Conservation (phyloP, 257 asterid species). For the Scutellaria barbata region DNA sequence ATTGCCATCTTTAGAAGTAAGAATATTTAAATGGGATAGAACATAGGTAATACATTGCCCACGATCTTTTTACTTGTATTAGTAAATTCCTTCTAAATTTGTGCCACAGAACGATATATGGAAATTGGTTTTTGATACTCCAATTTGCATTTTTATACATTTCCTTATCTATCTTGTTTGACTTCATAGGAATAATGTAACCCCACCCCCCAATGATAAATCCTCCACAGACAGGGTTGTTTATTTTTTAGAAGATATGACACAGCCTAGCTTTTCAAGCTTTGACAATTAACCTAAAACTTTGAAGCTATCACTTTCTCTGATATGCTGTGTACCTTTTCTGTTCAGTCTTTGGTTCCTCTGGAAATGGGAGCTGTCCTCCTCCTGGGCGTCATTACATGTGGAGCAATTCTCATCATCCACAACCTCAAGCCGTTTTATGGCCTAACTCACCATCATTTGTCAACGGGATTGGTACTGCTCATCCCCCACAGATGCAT, state of each 20-base stretch:
- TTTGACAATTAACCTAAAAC: neutral
- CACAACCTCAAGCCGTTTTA: slow-evolving; percentile 68
- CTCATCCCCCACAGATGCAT: slow-evolving; percentile 79
- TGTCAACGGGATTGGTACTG: slow-evolving; percentile 64
- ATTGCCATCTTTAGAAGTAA: slow-evolving; percentile 2
- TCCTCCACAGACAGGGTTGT: neutral
- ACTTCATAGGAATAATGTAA: neutral
- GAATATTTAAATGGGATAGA: neutral
- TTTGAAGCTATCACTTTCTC: slow-evolving; percentile 13
- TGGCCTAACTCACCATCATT: slow-evolving; percentile 89
- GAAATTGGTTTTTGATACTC: slow-evolving; percentile 1
- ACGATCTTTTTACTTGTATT: neutral
- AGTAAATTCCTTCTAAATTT: neutral
- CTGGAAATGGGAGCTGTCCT: slow-evolving; percentile 85
- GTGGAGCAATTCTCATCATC: slow-evolving; percentile 79
- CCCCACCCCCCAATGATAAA: slow-evolving; percentile 1
- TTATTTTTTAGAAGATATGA: neutral
- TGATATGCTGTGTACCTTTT: slow-evolving; percentile 29
- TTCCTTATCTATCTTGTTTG: slow-evolving; percentile 15
- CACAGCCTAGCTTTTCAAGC: neutral
- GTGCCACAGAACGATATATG: slow-evolving; percentile 23
- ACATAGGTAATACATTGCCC: slow-evolving; percentile 3
- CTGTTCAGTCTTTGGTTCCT: slow-evolving; percentile 68
- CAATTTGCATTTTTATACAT: slow-evolving; percentile 7
- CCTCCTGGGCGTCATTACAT: slow-evolving; percentile 84